phyloP scores from a whole-genome alignment of 2,329 filamentous ascomycete genomes.

The Penicillium glabrum region DNA sequence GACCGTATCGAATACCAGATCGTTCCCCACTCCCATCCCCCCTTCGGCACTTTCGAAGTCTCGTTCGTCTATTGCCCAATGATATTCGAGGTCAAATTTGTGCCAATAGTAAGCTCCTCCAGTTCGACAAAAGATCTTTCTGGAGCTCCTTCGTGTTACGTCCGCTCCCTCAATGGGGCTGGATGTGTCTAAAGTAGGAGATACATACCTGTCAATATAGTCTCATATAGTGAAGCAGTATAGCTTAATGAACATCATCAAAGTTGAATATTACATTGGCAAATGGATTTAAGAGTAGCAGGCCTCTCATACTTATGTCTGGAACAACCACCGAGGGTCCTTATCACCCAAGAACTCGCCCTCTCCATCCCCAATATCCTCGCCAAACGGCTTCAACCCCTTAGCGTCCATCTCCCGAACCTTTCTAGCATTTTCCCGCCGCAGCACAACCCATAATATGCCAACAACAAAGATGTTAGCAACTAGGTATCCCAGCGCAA shows the following conservation, averaged over 20 bases:
- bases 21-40: background rate
- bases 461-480: slow-evolving; percentile 58
- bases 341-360: slow-evolving; percentile 61
- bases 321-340: slow-evolving; percentile 67
- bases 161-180: slow-evolving; percentile 37
- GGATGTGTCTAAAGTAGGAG: slow-evolving; percentile 47
- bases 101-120: slow-evolving; percentile 40
- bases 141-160: slow-evolving; percentile 45
- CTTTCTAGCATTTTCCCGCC: slow-evolving; percentile 58
- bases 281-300: too few relatives aligned
- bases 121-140: slow-evolving; percentile 25
- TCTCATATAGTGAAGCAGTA: background rate
- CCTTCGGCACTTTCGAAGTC: slow-evolving; percentile 46
- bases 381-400: slow-evolving; percentile 28
- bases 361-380: slow-evolving; percentile 51
- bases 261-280: background rate
- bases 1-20: background rate
- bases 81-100: slow-evolving; percentile 48
- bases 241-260: background rate
- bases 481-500: slow-evolving; percentile 64
- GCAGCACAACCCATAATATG: slow-evolving; percentile 55
- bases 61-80: slow-evolving; percentile 41
- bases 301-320: slow-evolving; percentile 45
- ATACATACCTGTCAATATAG: slow-evolving; percentile 33
- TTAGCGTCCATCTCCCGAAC: slow-evolving; percentile 46